Evolutionary conservation across 108 stramenopile genomes (phyloP).

Genomic region (Ochromonas danica): DNA sequence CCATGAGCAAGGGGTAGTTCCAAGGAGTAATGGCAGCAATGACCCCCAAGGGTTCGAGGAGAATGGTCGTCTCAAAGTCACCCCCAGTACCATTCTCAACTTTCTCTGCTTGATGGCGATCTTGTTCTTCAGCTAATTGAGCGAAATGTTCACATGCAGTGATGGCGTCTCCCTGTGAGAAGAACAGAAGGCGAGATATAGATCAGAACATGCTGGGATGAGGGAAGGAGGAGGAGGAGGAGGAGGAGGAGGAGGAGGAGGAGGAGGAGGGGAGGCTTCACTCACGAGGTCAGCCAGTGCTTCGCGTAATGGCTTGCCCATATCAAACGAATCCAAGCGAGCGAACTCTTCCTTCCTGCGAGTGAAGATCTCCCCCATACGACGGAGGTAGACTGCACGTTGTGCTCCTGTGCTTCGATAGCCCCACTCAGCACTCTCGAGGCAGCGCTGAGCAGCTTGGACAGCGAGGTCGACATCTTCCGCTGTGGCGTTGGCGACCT

Average conservation of each 20-base stretch:
- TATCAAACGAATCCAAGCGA: conserved; percentile 19
- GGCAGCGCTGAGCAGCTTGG: conserved; percentile 37
- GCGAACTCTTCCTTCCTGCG: conserved; percentile 4
- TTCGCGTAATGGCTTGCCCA: conserved; percentile 31
- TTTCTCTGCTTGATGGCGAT: neutral
- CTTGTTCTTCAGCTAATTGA: conserved; percentile 34
- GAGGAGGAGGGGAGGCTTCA: no score
- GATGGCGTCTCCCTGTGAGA: conserved; percentile 36
- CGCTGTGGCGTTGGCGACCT: conserved; percentile 38
- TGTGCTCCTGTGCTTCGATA: conserved; percentile 11
- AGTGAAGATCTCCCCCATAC: neutral
- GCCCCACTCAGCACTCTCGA: conserved; percentile 38
- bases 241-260: no score
- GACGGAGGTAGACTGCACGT: conserved; percentile 5
- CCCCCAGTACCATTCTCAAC: conserved; percentile 31
- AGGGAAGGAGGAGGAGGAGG: no score
- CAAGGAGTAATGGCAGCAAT: conserved; percentile 63
- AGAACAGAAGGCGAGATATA: no score
- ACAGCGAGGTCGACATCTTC: conserved; percentile 45
- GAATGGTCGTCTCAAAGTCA: conserved; percentile 12
- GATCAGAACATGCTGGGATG: no score
- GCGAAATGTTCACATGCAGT: conserved; percentile 33
- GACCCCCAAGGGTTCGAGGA: conserved; percentile 74
- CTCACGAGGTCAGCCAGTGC: conserved; percentile 30
- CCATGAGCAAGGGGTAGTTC: conserved; percentile 82